phyloP scores from a whole-genome alignment of 1,139 yeast species.

The Geotrichum fermentans region DNA sequence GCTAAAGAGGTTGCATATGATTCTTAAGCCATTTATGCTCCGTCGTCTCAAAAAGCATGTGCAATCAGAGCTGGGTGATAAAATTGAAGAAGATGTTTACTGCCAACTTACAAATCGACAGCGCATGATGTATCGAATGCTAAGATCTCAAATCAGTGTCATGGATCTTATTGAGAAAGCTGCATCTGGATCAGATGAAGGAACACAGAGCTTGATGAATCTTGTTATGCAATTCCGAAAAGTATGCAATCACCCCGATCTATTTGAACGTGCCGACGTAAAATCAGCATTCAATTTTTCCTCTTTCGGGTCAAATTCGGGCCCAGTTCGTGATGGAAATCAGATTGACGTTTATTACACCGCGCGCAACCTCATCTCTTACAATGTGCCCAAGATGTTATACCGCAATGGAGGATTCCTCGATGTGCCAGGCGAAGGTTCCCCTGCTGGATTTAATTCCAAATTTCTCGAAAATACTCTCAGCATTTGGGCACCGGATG shows the following conservation, averaged over 20 bases:
- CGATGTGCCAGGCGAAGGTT: conserved; percentile 49
- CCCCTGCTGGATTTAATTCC: conserved; percentile 43
- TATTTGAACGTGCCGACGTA: conserved; percentile 95
- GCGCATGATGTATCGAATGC: conserved; percentile 75
- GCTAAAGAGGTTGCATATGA: conserved; percentile 85
- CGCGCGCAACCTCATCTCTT: conserved; percentile 57
- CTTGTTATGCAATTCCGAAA: conserved; percentile 98
- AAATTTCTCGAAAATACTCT: conserved; percentile 42
- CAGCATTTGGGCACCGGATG: conserved; percentile 43
- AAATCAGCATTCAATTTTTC: conserved; percentile 75
- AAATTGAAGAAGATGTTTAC: conserved; percentile 88
- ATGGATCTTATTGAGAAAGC: conserved; percentile 82
- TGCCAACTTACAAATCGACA: conserved; percentile 92
- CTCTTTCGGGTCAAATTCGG: conserved; percentile 70
- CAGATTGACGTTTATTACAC: conserved; percentile 60
- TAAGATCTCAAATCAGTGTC: conserved; percentile 83
- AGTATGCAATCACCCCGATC: conserved; percentile 96
- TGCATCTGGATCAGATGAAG: conserved; percentile 55
- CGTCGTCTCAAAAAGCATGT: conserved; percentile 96
- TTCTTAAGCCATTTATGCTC: conserved; percentile 94
- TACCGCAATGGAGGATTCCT: conserved; percentile 59
- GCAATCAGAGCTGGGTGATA: conserved; percentile 95
- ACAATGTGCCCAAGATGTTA: conserved; percentile 59
- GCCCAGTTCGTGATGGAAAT: conserved; percentile 59
- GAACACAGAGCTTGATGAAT: conserved; percentile 79